Conservation (phyloP, 441 rosid genomes). For the Macaranga tanarius region DNA sequence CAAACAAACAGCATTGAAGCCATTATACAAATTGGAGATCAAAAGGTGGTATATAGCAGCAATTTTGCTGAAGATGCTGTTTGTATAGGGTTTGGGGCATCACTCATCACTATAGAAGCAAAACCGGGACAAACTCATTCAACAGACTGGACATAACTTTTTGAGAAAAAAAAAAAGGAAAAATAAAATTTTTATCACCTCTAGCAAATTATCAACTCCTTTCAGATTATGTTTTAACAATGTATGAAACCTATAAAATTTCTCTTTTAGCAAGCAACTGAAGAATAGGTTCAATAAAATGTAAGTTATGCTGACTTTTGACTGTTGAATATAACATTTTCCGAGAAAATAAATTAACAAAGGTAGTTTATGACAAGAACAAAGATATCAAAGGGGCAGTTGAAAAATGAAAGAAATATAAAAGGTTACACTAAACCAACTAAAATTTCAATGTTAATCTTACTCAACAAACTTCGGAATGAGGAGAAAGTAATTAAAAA, state of each 20-base stretch:
- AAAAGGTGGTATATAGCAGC: neutral
- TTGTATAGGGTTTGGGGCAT: neutral
- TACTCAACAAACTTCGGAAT: neutral
- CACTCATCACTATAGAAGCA: neutral
- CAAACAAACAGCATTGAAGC: constrained; percentile 2
- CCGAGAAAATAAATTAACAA: neutral
- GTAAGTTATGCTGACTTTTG: constrained; percentile 2
- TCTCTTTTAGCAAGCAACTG: neutral
- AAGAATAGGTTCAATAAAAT: neutral
- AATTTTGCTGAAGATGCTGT: neutral
- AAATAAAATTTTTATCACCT: neutral
- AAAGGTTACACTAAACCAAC: neutral
- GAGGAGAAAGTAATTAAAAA: constrained; percentile 16
- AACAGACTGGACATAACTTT: neutral
- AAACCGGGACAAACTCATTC: neutral
- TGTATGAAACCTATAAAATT: neutral
- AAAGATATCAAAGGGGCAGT: neutral
- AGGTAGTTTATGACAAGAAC: neutral
- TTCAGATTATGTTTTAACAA: neutral
- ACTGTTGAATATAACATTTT: neutral
- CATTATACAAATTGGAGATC: neutral
- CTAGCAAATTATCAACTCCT: neutral
- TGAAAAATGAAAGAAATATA: neutral
- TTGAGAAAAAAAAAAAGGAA: neutral
- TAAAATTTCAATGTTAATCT: too few relatives aligned